Percentiles rank a stretch among this genome's conserved stretches.
phyloP scores from a whole-genome alignment of 2,329 filamentous ascomycete genomes.

The Colletotrichum sp. region DNA sequence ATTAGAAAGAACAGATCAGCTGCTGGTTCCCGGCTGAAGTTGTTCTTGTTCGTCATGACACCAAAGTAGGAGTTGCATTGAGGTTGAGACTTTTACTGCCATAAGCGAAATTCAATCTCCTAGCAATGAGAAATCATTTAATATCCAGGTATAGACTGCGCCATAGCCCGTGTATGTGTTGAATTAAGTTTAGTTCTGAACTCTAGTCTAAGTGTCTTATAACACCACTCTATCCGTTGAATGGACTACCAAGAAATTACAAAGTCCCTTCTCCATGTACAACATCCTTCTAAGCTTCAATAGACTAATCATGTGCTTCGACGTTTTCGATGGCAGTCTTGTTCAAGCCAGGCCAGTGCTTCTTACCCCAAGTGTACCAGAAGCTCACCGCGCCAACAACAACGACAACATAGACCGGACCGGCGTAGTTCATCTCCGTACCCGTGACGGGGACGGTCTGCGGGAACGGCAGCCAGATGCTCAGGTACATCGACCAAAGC shows the following conservation, averaged over 20 bases:
- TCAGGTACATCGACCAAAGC: constrained; percentile 13
- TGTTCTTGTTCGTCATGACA: neutral
- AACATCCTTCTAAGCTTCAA: neutral
- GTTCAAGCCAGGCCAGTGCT: constrained; percentile 13
- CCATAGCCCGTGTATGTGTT: neutral
- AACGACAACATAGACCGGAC: constrained; percentile 9
- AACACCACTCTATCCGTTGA: neutral
- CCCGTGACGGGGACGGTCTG: constrained; percentile 14
- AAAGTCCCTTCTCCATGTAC: neutral
- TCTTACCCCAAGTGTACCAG: constrained; percentile 16
- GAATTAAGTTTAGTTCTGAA: neutral
- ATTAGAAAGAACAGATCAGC: neutral
- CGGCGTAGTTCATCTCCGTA: constrained; percentile 18
- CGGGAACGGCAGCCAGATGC: constrained; percentile 13
- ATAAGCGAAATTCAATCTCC: neutral
- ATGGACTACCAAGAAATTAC: too few species aligned
- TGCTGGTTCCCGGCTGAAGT: too few species aligned
- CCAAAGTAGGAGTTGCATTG: neutral
- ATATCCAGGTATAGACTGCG: neutral
- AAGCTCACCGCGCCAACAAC: constrained; percentile 2
- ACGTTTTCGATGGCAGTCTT: constrained; percentile 14
- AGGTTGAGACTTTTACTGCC: neutral
- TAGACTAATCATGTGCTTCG: neutral
- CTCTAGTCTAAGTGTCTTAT: neutral
- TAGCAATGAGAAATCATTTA: neutral